Conservation (phyloP, 2,329 filamentous ascomycete species). For the Apiospora arundinis region DNA sequence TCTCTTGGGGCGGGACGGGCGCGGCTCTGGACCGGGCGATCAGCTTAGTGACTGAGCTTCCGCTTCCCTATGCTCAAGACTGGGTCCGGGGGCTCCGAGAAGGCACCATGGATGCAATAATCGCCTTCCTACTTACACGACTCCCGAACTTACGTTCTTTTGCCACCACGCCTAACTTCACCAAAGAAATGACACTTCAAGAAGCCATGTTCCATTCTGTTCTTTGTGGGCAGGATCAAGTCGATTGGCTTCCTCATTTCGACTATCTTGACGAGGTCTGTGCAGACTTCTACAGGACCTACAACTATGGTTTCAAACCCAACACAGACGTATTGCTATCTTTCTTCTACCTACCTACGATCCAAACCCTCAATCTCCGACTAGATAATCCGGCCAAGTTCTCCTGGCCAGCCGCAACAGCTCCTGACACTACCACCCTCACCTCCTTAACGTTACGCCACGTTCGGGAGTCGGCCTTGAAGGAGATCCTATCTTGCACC, state of each 20-base stretch:
- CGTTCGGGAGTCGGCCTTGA: conserved; percentile 12
- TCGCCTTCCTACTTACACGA: conserved; percentile 13
- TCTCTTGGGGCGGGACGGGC: background rate
- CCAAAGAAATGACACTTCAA: background rate
- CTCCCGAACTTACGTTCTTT: background rate
- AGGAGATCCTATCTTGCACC: background rate
- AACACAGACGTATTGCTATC: background rate
- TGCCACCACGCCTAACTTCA: background rate
- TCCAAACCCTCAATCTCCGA: conserved; percentile 9
- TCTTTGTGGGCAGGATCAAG: background rate
- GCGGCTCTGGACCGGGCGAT: background rate
- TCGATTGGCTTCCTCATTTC: conserved; percentile 6
- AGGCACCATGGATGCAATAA: background rate
- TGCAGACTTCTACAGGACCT: background rate
- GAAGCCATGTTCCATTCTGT: background rate
- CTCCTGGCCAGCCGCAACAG: background rate
- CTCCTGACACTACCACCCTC: background rate
- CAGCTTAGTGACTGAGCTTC: background rate
- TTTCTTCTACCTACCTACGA: conserved; percentile 17
- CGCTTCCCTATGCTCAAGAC: background rate
- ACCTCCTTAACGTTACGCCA: conserved; percentile 11
- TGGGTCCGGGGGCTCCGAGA: background rate
- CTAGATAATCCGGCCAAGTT: background rate
- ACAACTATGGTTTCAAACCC: background rate
- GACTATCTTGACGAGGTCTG: background rate